Conservation (phyloP, 306 rosid genomes). For the Hippophae rhamnoides region DNA sequence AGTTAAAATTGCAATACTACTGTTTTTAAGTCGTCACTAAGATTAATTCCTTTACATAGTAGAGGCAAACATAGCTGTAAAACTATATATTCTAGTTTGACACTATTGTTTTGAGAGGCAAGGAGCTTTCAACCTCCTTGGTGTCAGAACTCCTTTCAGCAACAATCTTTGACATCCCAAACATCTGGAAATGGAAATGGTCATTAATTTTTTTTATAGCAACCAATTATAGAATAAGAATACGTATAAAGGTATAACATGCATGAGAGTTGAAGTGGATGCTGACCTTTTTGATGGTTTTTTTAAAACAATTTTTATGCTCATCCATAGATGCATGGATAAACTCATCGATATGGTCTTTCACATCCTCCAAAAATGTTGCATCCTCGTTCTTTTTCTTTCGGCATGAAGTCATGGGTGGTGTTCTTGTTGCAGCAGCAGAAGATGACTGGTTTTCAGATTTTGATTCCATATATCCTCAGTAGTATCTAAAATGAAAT, state of each 20-base stretch:
- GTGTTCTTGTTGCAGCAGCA: constrained; percentile 25
- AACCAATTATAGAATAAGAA: neutral
- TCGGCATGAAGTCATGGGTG: constrained; percentile 50
- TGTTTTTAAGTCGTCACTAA: too few species aligned
- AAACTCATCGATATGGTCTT: constrained; percentile 88
- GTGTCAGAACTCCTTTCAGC: constrained; percentile 44
- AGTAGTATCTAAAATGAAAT: constrained; percentile 2
- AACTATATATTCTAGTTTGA: constrained; percentile 30
- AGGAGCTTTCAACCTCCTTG: constrained; percentile 70
- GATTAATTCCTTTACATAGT: too few species aligned
- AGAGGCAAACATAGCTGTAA: neutral
- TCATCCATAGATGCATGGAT: constrained; percentile 78
- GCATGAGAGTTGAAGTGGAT: constrained; percentile 4
- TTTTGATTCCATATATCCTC: constrained; percentile 42
- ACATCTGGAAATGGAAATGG: constrained; percentile 54
- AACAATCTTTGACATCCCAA: constrained; percentile 72
- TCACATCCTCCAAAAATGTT: constrained; percentile 66
- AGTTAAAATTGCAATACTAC: too few species aligned
- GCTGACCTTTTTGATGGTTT: constrained; percentile 63
- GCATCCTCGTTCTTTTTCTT: constrained; percentile 74
- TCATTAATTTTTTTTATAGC: constrained; percentile 1
- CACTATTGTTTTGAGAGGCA: constrained; percentile 49
- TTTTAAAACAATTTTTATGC: constrained; percentile 75
- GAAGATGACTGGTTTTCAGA: constrained; percentile 30
- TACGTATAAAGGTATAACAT: neutral